Base-by-base conservation (phyloP, 768 basidiomycete species). In the Symmetrospora coprosmae region DNA sequence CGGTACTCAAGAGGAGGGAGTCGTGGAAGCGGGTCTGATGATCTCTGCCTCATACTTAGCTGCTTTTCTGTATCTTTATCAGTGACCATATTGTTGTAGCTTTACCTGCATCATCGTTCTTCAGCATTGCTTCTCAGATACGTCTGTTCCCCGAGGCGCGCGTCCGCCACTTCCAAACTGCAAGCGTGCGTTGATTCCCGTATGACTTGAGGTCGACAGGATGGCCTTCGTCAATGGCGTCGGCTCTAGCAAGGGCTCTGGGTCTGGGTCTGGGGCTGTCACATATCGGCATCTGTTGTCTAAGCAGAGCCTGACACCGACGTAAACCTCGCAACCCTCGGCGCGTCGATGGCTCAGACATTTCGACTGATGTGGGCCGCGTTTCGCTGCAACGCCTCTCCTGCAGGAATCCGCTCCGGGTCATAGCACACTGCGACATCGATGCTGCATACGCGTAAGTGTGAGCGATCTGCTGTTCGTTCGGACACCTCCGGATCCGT, bases 371-470 rank as follows among this genome's bases (percentile, higher is more conserved):
- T 25, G 28, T 17, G 35, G 28, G 47, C 21, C 21, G 35, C 25
- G 21, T 49, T 23, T 27, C 14, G 21, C 17, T 14, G 38, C 17
- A 4, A 5, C 33, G 49, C 27, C 28, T 50, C 14, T 37, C 28
- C 28, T 34, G 16, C 58, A 69, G 70, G n/a, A 70, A 87, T 70
- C 86, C 86, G 0, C 74, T 90, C 1, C 81, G 89, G 11, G 84
- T 85, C 43, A 77, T 96, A 35, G 89, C 87, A 0, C 82, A 94
- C 41, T 89, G 87, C 71, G 90, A 96, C 69, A 86, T 75, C 28
- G 75, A 76, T 64, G 74, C 75, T 14, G 75, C 75, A 86, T 74
- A 86, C 84, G 0, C 89, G 84, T 69, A 87, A 84, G 71, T 80
- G 79, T 13, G 82, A 85, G 6, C 91, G 86, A n/a, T n/a, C n/a